Evolutionary conservation across 768 basidiomycete genomes (phyloP).

Genomic region (Boletellus ananas): DNA sequence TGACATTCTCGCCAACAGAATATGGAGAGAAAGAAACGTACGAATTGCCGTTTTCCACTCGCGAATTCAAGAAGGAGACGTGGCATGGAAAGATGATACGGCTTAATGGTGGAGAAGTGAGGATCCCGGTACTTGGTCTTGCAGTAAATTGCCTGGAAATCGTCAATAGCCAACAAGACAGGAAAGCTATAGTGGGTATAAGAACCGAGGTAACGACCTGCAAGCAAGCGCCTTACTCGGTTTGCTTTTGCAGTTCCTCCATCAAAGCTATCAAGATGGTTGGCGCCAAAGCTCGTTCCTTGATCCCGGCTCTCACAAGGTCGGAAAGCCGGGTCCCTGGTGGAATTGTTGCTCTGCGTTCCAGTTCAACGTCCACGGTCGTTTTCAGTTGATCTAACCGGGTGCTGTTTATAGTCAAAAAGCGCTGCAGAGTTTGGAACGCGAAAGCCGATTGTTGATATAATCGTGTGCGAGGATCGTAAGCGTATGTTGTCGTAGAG

Average conservation of each 20-base stretch:
- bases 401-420: conserved; percentile 54
- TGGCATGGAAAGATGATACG: conserved; percentile 78
- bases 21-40: conserved; percentile 36
- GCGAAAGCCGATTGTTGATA: conserved; percentile 72
- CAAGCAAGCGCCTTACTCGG: conserved; percentile 40
- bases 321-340: conserved; percentile 48
- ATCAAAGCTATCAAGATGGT: conserved; percentile 56
- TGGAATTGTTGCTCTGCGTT: conserved; percentile 43
- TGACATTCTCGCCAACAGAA: background rate
- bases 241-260: conserved; percentile 60
- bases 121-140: conserved; percentile 69
- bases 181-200: conserved; percentile 49
- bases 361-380: conserved; percentile 40
- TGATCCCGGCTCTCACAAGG: conserved; percentile 56
- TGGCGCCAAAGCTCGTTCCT: conserved; percentile 51
- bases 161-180: conserved; percentile 82
- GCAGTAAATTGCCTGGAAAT: conserved; percentile 79
- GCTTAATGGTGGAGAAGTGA: conserved; percentile 60
- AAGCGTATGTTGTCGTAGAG: conserved; percentile 66
- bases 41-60: conserved; percentile 64
- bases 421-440: conserved; percentile 57
- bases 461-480: conserved; percentile 71
- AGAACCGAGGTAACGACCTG: background rate
- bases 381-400: conserved; percentile 42
- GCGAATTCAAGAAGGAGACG: conserved; percentile 75